Base-by-base conservation (phyloP, 1,139 yeast species). In the Hansenula lynferdii region DNA sequence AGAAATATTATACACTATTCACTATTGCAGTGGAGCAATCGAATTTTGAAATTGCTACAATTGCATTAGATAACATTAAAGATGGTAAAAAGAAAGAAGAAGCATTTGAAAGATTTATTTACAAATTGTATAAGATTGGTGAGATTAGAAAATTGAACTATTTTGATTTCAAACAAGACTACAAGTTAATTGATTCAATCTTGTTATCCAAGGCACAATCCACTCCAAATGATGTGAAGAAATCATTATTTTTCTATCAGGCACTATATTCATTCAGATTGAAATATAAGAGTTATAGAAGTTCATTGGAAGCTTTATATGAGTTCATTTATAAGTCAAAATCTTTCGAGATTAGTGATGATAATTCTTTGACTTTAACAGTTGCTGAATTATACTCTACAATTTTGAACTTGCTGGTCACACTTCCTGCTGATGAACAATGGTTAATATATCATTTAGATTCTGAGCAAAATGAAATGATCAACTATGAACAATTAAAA, bases 291-390 rank as follows among this genome's bases (percentile, higher is more conserved):
- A 80, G 77, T 53, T 70, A 64, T 45, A 60, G 84, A 47, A 76
- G 77, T 6, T 75, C 85, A 1, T 61, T 70, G 21, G 83, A 80
- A 49, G 65, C 82, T 1, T 60, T 80, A 37, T 78, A 78, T 50
- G 61, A 67, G 42, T 78, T 75, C 50, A 75, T 79, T 32, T 60
- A 63, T 10, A 58, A 73, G 29, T 69, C 68, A 51, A 61, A 39
- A 12, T 28, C 40, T 16, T 16, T n/a, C n/a, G n/a, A n/a, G n/a
- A n/a, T 38, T 5, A 25, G 24, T 7, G 37, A 50, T 44, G 41
- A 36, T 19, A 27, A 18, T n/a, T 34, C 21, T 11, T 10, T 41
- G 8, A 39, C 33, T 21, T 18, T 30, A 10, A 39, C 16, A 4
- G 39, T 41, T 19, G 36, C 34, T 6, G 53, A 45, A 28, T 54